These are phyloP conservation scores for Amaranthus cruentus DNA, from an alignment of 148 eudicot genomes.

Conservation along the genomic window DNA sequence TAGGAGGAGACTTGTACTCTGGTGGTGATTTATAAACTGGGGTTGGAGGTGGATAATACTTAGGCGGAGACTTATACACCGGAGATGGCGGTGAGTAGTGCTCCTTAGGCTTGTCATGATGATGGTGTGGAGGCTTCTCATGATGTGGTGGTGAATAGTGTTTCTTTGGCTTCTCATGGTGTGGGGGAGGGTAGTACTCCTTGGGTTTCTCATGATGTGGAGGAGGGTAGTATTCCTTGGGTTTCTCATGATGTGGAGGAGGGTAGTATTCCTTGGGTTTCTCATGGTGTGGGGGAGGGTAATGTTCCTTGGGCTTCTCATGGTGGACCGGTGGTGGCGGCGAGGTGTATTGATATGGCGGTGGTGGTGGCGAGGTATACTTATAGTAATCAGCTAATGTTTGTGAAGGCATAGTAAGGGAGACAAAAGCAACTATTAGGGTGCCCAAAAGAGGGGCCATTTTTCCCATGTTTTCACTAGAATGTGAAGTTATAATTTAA, in stretches of 20 bases:
- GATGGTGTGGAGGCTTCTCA: not conserved
- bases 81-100: constrained; percentile 20
- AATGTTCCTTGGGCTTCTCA: not conserved
- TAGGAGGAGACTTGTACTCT: not conserved
- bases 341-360: constrained; percentile 5
- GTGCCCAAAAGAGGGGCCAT: constrained; percentile 39
- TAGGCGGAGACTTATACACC: constrained; percentile 13
- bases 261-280: not conserved
- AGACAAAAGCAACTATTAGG: constrained; percentile 34
- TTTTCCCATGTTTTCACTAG: constrained; percentile 17
- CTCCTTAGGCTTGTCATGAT: constrained; percentile 7
- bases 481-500: not conserved
- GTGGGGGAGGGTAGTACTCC: constrained; percentile 20
- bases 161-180: not conserved
- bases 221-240: too few relatives aligned
- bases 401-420: constrained; percentile 34
- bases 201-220: not conserved
- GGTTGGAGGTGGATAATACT: not conserved
- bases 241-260: constrained; percentile 18
- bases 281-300: not conserved
- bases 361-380: constrained; percentile 38
- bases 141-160: constrained; percentile 18
- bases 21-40: constrained; percentile 16
- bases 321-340: constrained; percentile 14
- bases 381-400: constrained; percentile 33